A percentile compares a stretch with the other conserved stretches of the same genome.
phyloP scores from a whole-genome alignment of 306 rosid genomes.

The Vicia villosa region DNA sequence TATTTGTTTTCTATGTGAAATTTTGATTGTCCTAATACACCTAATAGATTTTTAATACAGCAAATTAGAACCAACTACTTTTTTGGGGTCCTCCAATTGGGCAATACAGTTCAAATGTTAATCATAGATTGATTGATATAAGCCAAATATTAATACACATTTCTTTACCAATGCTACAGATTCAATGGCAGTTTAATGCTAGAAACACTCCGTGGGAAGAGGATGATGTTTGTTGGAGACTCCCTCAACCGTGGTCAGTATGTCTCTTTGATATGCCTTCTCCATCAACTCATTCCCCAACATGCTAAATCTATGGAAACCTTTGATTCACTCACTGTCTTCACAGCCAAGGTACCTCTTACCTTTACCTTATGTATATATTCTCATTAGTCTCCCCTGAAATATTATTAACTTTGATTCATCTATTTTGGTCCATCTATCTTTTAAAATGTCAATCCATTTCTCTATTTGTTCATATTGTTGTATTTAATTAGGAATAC shows the following conservation, averaged over 20 bases:
- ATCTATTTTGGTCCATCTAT: not conserved
- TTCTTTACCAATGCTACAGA: slow-evolving; percentile 42
- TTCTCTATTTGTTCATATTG: slow-evolving; percentile 1
- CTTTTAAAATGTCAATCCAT: not conserved
- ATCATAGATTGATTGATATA: not conserved
- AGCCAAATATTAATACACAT: not conserved
- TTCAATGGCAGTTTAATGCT: slow-evolving; percentile 85
- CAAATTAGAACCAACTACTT: no score
- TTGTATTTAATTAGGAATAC: slow-evolving; percentile 54
- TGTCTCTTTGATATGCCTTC: slow-evolving; percentile 87
- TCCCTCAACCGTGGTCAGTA: slow-evolving; percentile 89
- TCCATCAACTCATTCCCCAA: slow-evolving; percentile 67
- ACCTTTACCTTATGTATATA: not conserved
- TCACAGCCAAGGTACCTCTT: slow-evolving; percentile 66
- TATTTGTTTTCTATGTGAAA: no score
- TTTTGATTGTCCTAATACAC: no score
- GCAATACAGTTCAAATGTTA: not conserved
- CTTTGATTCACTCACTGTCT: slow-evolving; percentile 80
- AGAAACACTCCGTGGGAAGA: slow-evolving; percentile 82
- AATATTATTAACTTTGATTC: not conserved
- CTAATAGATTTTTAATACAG: no score
- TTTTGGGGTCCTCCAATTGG: not conserved
- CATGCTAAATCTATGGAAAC: slow-evolving; percentile 84
- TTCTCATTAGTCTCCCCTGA: not conserved
- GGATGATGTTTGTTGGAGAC: slow-evolving; percentile 93